phyloP scores from a whole-genome alignment of 1,284 basidiomycete genomes.

The Laetiporus sulphureus region DNA sequence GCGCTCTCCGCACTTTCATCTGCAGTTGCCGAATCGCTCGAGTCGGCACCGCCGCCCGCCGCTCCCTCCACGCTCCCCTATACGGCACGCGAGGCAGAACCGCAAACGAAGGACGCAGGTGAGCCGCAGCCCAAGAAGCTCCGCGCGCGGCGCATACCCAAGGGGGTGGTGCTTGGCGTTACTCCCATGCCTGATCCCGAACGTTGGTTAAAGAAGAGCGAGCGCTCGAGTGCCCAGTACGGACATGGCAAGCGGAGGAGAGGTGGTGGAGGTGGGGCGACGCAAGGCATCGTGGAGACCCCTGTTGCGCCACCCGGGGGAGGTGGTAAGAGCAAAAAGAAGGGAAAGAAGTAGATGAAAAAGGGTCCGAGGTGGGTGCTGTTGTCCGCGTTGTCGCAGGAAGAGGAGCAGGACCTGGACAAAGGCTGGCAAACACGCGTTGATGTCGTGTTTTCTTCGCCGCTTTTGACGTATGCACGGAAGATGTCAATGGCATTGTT shows the following conservation, averaged over 20 bases:
- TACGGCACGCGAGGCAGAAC: constrained; percentile 22
- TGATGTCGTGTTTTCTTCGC: too few relatives aligned
- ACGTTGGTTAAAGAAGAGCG: constrained; percentile 78
- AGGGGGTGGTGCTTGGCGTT: constrained; percentile 65
- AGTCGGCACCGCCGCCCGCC: constrained; percentile 49
- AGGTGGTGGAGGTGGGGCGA: constrained; percentile 49
- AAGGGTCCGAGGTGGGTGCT: too few relatives aligned
- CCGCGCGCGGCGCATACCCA: constrained; percentile 61
- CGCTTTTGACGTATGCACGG: too few relatives aligned
- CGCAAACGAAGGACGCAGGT: too few relatives aligned
- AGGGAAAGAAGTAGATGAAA: constrained; percentile 17
- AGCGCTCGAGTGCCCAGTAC: constrained; percentile 47
- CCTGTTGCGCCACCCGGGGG: constrained; percentile 25
- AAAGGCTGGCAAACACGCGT: too few relatives aligned
- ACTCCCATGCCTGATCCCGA: constrained; percentile 76
- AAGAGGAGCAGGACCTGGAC: too few relatives aligned
- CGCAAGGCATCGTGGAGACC: constrained; percentile 46
- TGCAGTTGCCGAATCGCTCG: constrained; percentile 44
- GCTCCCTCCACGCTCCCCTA: constrained; percentile 26
- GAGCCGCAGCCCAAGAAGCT: constrained; percentile 34
- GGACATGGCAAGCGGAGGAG: constrained; percentile 46
- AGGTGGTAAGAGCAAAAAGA: constrained; percentile 45
- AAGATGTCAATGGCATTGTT: too few relatives aligned
- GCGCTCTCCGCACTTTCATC: constrained; percentile 53
- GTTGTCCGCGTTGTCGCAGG: too few relatives aligned